A percentile compares a stretch with the other conserved stretches of the same genome.
These are phyloP conservation scores for Knoxdaviesia capensis DNA, from an alignment of 2,329 filamentous ascomycete species.

Conservation along the genomic window DNA sequence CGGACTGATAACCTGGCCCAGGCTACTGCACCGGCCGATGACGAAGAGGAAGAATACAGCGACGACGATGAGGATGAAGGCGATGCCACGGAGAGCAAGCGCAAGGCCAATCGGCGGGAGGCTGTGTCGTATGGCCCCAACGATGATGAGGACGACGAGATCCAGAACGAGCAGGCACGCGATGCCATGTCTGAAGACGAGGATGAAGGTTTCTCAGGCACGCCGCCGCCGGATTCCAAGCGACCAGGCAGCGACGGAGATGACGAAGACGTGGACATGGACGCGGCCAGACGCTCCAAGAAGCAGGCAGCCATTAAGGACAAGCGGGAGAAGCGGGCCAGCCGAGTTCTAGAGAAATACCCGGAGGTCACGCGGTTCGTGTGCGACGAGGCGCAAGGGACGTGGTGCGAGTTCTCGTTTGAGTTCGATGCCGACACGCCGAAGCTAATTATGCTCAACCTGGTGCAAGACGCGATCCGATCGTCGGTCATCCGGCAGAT, in stretches of 20 bases:
- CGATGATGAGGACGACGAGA: constrained; percentile 72
- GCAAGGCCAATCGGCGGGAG: constrained; percentile 56
- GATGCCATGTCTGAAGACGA: constrained; percentile 37
- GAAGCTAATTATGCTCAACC: constrained; percentile 81
- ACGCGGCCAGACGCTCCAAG: not conserved
- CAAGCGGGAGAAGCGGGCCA: constrained; percentile 24
- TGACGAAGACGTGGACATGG: constrained; percentile 16
- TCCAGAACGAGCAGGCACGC: constrained; percentile 41
- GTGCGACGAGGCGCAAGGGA: constrained; percentile 56
- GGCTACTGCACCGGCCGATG: constrained; percentile 15
- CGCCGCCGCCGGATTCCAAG: constrained; percentile 16
- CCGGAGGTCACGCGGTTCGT: constrained; percentile 54
- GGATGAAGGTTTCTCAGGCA: constrained; percentile 25
- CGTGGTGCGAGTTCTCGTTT: constrained; percentile 62
- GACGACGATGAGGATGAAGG: constrained; percentile 61
- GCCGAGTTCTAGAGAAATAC: constrained; percentile 42
- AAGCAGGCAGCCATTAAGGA: not conserved
- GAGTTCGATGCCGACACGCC: constrained; percentile 64
- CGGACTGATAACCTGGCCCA: constrained; percentile 16
- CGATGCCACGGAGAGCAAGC: constrained; percentile 57
- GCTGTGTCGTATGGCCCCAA: constrained; percentile 80
- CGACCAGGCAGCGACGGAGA: constrained; percentile 10
- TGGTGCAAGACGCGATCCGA: constrained; percentile 65
- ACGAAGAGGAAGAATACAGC: constrained; percentile 42
- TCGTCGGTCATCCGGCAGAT: constrained; percentile 78